Evolutionary conservation across 2,329 filamentous ascomycete species (phyloP).

Genomic region (Phoma sp.): DNA sequence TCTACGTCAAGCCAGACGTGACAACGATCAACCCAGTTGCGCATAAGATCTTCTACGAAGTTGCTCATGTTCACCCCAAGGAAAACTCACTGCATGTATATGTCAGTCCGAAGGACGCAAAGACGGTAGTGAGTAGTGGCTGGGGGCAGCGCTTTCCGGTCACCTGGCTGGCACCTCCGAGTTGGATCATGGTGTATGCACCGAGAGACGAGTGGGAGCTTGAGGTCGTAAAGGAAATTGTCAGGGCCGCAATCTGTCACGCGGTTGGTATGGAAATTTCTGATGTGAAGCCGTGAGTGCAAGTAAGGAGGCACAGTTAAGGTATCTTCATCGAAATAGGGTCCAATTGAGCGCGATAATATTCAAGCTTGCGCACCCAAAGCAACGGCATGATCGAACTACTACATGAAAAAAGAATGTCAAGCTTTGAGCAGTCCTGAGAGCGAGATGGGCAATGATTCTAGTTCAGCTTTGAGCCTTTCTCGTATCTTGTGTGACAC

Average conservation of each 20-base stretch:
- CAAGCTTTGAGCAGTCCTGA: background rate
- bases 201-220: slow-evolving; percentile 75
- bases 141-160: slow-evolving; percentile 74
- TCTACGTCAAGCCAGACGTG: slow-evolving; percentile 38
- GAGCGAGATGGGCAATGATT: too few species aligned
- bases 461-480: too few species aligned
- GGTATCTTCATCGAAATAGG: background rate
- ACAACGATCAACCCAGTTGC: slow-evolving; percentile 36
- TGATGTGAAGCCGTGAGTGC: background rate
- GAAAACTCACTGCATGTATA: slow-evolving; percentile 82
- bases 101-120: slow-evolving; percentile 78
- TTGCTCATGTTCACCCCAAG: slow-evolving; percentile 73
- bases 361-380: background rate
- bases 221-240: slow-evolving; percentile 70
- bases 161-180: slow-evolving; percentile 38
- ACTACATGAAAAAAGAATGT: background rate
- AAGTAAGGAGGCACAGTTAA: background rate
- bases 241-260: slow-evolving; percentile 77
- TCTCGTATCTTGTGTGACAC: slow-evolving; percentile 1
- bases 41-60: slow-evolving; percentile 43
- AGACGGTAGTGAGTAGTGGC: slow-evolving; percentile 72
- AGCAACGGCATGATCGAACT: background rate
- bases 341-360: too few species aligned
- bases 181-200: slow-evolving; percentile 75
- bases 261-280: slow-evolving; percentile 47